Evolutionary conservation across 306 rosid species (phyloP), one percentile per base, ranked within the genome.

Genomic region (Medicago arabica): DNA sequence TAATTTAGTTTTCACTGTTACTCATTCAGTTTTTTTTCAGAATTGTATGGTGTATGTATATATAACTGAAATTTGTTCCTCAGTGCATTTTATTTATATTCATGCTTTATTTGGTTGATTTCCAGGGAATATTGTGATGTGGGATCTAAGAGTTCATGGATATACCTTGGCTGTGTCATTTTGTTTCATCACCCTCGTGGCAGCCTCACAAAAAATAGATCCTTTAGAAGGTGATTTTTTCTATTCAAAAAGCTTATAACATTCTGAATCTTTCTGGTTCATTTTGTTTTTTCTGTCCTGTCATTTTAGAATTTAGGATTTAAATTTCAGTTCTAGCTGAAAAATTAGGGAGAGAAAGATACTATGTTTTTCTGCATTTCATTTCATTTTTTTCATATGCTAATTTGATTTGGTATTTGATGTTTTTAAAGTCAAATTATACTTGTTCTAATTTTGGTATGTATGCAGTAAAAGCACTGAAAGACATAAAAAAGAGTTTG

Each of bases 151-250:
- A 75, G 50, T 74, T 77, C 68, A 70, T 81, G 91, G 77, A 69
- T 86, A 49, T 74, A 76, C 73, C 51, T 50, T 90, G 75, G 83
- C 84, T 72, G 64, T 83, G 50, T 82, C 51, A 66, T 70, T 64
- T 75, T 89, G 81, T 54, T 75, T 49, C 75, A 54, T 84, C 69
- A 18, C 76, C 39, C 54, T 86, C 49, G 71, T 76, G 49, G 82
- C 83, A 15, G 76, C 50, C 12, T 82, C 94, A 59, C 81, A 71
- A n/a, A 43, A 10, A 72, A 87, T 89, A 57, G 76, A 87, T 77
- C 92, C 94, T 80, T 86, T 91, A 5, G 98, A 93, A 87, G 96
- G 98, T 93, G 66, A 84, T 1, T 55, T 69, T 28, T 28, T 28
- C 4, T 23, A 0, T 17, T 1, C 1, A 51, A 15, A 9, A 21